Conservation (phyloP, 2,329 filamentous ascomycete genomes). For the Calonectria crousiana region DNA sequence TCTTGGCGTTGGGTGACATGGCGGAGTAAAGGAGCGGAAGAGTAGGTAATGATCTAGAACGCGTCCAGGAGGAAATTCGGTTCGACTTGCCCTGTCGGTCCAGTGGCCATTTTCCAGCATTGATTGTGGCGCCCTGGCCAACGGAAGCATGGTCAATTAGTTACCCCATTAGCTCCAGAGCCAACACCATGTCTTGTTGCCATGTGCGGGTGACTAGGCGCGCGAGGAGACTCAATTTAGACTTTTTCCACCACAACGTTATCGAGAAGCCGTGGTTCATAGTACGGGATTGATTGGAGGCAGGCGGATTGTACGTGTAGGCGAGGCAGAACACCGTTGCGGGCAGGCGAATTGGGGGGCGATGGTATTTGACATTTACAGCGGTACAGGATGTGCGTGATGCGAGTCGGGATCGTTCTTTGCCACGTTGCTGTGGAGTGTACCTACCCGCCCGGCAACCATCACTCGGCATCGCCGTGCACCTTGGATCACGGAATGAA, state of each 20-base stretch:
- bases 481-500: not conserved
- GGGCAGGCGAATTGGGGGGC: too few species aligned
- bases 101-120: not conserved
- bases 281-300: not conserved
- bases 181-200: not conserved
- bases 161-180: not conserved
- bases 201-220: not conserved
- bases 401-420: not conserved
- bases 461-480: not conserved
- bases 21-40: not conserved
- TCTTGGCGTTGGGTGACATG: not conserved
- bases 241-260: not conserved
- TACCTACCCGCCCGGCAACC: not conserved
- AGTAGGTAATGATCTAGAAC: not conserved
- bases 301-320: too few species aligned
- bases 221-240: not conserved
- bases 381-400: not conserved
- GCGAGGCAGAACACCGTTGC: not conserved
- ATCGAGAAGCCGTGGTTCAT: not conserved
- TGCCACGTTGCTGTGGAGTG: not conserved
- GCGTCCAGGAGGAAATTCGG: not conserved
- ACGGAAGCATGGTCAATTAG: not conserved
- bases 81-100: not conserved
- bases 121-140: not conserved
- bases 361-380: not conserved